Conservation (phyloP, 768 basidiomycete genomes). For the Mycena venus region DNA sequence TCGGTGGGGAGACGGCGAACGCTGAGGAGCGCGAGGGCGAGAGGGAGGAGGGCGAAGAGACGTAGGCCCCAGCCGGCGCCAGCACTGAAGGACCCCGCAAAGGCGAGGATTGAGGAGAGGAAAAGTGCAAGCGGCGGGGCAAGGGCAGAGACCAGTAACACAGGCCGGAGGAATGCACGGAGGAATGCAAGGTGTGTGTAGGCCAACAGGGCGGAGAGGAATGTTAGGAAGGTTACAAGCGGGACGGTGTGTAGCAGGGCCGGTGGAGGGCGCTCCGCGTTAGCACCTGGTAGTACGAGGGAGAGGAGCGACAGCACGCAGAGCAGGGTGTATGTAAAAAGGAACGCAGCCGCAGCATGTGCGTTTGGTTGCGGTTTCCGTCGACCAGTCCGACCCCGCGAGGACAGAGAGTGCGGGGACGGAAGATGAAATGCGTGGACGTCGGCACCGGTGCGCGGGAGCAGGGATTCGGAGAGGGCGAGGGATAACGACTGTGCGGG, state of each 20-base stretch:
- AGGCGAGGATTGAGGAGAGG: conserved; percentile 84
- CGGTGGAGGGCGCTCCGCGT: conserved; percentile 53
- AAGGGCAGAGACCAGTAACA: conserved; percentile 82
- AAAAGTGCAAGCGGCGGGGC: conserved; percentile 82
- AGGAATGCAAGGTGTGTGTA: conserved; percentile 84
- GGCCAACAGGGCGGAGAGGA: conserved; percentile 77
- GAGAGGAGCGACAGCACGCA: conserved; percentile 76
- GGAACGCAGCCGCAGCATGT: conserved; percentile 76
- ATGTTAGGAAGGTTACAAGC: conserved; percentile 78
- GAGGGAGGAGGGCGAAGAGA: conserved; percentile 82
- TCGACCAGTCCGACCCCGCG: conserved; percentile 45
- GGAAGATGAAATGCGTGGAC: conserved; percentile 76
- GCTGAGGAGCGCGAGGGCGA: conserved; percentile 77
- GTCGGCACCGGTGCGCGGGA: conserved; percentile 61
- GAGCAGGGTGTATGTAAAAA: conserved; percentile 69
- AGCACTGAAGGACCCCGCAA: conserved; percentile 60
- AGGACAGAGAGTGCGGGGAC: conserved; percentile 59
- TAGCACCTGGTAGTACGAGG: conserved; percentile 70
- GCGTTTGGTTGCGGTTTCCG: conserved; percentile 82
- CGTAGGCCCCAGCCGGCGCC: conserved; percentile 66
- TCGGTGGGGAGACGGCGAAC: conserved; percentile 74
- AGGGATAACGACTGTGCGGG: conserved; percentile 73
- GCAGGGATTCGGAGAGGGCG: conserved; percentile 74
- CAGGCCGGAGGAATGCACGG: conserved; percentile 86
- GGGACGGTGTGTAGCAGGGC: conserved; percentile 85